Evolutionary conservation across 2,329 filamentous ascomycete species (phyloP), one percentile per base, ranked within the genome.

Genomic region (Ophiostoma montium): DNA sequence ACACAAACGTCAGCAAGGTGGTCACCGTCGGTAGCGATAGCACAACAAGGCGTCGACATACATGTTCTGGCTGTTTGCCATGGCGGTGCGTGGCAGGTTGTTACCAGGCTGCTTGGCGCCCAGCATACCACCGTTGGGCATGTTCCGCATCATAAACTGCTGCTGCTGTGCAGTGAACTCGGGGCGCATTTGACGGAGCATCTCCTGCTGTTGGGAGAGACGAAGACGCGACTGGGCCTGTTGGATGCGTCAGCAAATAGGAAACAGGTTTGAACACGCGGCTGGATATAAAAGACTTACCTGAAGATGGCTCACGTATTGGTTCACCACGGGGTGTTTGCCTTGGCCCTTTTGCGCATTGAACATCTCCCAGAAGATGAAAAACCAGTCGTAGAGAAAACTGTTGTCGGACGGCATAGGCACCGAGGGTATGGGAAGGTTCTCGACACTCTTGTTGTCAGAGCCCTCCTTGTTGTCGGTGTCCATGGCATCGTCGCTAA

Each of bases 361-460:
- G 66, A 85, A 94, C 58, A 96, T 87, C 60, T 98, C 92, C 88
- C 88, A 96, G 65, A 98, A 98, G 47, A 95, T 76, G 61, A 82
- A 86, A 70, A 94, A 98, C 92, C 92, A 98, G 60, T 96, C 92
- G 57, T 87, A 84, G n/a, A 98, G 72, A 60, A 98, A 96, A 23
- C 86, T 86, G 54, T 77, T 84, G 59, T 83, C 84, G 49, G 75
- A 71, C 45, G 76, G 75, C 61, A 71, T 74, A 12, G 81, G 79
- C 6, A 87, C 70, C 54, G 79, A 80, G 12, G 87, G 82, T 7
- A 77, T 73, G 5, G 90, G 90, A 35, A 96, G 74, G 60, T 94
- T 88, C 50, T 82, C 77, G 1, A 86, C 85, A 39, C 84, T 74
- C 62, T 90, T 89, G 46, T 72, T 64, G 56, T 86, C 81, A 52